These are phyloP conservation scores for Elsinoe batatas DNA, from an alignment of 2,329 filamentous ascomycete species.

Conservation along the genomic window DNA sequence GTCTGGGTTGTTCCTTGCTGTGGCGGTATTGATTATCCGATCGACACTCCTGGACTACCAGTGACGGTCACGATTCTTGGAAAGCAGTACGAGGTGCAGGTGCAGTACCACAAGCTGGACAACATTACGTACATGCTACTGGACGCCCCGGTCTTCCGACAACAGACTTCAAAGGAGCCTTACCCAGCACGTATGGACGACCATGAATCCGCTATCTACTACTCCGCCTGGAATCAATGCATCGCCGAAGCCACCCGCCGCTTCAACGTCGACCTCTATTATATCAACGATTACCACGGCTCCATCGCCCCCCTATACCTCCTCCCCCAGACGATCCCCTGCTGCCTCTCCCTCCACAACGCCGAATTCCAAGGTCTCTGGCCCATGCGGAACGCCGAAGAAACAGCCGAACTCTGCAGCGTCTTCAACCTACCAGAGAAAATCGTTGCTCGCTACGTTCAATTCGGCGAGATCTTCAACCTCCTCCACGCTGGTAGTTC, in stretches of 20 bases:
- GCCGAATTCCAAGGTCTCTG: constrained; percentile 61
- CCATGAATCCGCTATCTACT: constrained; percentile 57
- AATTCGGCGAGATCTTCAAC: constrained; percentile 61
- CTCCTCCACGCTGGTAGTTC: constrained; percentile 57
- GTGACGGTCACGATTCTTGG: constrained; percentile 55
- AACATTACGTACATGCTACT: constrained; percentile 62
- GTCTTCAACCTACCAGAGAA: constrained; percentile 53
- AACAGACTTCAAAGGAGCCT: constrained; percentile 52
- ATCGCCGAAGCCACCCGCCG: constrained; percentile 54
- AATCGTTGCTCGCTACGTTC: constrained; percentile 51
- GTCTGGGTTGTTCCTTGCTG: constrained; percentile 48
- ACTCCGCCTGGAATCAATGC: constrained; percentile 61
- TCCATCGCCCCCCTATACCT: constrained; percentile 55
- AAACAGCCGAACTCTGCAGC: constrained; percentile 53
- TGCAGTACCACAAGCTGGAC: constrained; percentile 53
- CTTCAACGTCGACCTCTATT: constrained; percentile 55
- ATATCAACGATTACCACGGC: constrained; percentile 58
- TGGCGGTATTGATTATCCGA: constrained; percentile 54
- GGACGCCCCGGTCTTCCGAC: constrained; percentile 56
- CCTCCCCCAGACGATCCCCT: constrained; percentile 51
- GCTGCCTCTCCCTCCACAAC: constrained; percentile 56
- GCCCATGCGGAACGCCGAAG: constrained; percentile 54
- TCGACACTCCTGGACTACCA: constrained; percentile 48
- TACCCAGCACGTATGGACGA: constrained; percentile 62
- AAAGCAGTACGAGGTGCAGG: constrained; percentile 49